Evolutionary conservation across 2,329 filamentous ascomycete species (phyloP), one percentile per base, ranked within the genome.

Genomic region (Talaromyces sp.): DNA sequence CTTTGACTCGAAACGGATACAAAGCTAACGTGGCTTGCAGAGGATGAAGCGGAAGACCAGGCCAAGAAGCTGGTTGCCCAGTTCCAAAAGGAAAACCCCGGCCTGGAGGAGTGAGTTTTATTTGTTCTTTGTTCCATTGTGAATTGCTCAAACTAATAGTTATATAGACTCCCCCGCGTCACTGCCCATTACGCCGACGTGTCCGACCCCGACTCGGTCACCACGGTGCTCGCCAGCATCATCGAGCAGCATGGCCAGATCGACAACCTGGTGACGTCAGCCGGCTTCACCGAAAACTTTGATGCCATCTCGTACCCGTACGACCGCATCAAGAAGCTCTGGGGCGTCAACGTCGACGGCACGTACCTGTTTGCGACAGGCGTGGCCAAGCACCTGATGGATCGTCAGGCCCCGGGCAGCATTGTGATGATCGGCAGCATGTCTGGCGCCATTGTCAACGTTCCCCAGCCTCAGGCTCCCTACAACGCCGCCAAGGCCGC

Each of bases 361-460:
- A 96, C 93, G 60, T 97, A 96, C 75, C 82, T 96, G 40, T 96
- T 94, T 72, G 91, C 93, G 3, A 89, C 88, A 28, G 87, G 86
- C 5, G 89, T 96, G 8, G 94, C 93, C 34, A 90, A 91, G 73
- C 93, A 97, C 73, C 80, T 97, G 65, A 95, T 96, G 87, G 87
- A 88, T 72, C 87, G 91, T 70, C 87, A 93, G 73, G 81, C 84
- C 5, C 81, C 85, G 0, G 94, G 93, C 51, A 95, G 89, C 79
- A 93, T 98, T 75, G 91, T 97, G 69, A 90, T 96, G 81, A 95
- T 96, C 70, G 94, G 93, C 31, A 95, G 90, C 83, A 98, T 98
- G 93, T 93, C 89, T 57, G 94, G 93, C 52, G 80, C 89, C 60
- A 93, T 98, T 70, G 94, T 98, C 76, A 98, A 98, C 72, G 90